Percentiles rank a stretch among this genome's conserved stretches.
Conservation (phyloP, 345 rosid genomes). For the Citrus australasica region DNA sequence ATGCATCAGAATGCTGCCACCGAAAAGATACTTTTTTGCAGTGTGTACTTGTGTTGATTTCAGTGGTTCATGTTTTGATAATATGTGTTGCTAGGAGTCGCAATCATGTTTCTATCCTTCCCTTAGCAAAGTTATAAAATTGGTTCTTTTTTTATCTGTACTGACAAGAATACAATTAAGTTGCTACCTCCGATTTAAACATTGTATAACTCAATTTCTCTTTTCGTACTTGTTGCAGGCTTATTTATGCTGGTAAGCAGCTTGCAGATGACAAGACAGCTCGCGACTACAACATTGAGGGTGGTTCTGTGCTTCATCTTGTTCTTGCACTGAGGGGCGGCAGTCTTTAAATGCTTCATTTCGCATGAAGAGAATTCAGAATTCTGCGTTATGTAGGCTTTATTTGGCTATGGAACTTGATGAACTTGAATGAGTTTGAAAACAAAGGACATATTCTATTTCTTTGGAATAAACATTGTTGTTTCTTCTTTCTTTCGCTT, state of each 20-base stretch:
- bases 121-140: background rate
- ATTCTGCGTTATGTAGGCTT: background rate
- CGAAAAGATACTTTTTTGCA: background rate
- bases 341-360: background rate
- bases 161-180: background rate
- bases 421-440: slow-evolving; percentile 18
- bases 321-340: slow-evolving; percentile 98
- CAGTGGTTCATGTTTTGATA: background rate
- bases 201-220: background rate
- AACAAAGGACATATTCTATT: background rate
- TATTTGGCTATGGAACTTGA: background rate
- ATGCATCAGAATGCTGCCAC: background rate
- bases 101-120: background rate
- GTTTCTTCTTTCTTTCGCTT: background rate
- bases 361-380: background rate
- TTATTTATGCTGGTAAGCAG: slow-evolving; percentile 95
- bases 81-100: background rate
- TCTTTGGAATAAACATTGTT: background rate
- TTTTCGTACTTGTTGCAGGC: slow-evolving; percentile 36
- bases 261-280: slow-evolving; percentile 97
- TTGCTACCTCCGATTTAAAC: background rate
- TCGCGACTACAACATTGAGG: slow-evolving; percentile 84
- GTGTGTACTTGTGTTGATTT: background rate
- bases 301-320: slow-evolving; percentile 97
- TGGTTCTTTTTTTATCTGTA: background rate